phyloP scores from a whole-genome alignment of 2,329 filamentous ascomycete genomes.

The Hypoxylon sp. region DNA sequence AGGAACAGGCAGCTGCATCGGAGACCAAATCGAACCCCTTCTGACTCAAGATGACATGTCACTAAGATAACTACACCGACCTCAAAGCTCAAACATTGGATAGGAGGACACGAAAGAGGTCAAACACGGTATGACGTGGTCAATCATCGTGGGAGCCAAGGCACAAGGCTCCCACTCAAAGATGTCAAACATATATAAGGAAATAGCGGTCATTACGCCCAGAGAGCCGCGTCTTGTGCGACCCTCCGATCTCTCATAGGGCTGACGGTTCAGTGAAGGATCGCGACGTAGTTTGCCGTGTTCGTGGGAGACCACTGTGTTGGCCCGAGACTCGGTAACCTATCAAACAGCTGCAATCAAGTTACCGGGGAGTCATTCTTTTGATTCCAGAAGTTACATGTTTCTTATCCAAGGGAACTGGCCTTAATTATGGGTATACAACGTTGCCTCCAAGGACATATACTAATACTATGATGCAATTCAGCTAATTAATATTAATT shows the following conservation, averaged over 20 bases:
- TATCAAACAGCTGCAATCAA: background rate
- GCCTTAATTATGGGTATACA: background rate
- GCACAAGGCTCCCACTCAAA: background rate
- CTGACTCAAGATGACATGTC: conserved; percentile 7
- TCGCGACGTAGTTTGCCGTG: conserved; percentile 16
- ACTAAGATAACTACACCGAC: background rate
- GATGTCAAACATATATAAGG: conserved; percentile 22
- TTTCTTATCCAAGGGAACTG: background rate
- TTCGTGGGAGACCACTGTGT: background rate
- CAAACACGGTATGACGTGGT: conserved; percentile 44
- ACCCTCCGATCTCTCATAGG: conserved; percentile 9
- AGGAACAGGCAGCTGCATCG: too few relatives aligned
- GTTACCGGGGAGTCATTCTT: background rate
- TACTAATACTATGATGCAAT: background rate
- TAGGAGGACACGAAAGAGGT: background rate
- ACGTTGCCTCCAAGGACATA: background rate
- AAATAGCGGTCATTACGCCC: background rate
- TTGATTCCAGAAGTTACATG: background rate
- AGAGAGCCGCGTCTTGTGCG: background rate
- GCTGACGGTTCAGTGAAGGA: conserved; percentile 25
- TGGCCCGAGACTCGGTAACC: background rate
- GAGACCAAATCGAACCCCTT: conserved; percentile 3
- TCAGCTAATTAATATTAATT: background rate
- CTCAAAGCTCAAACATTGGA: conserved; percentile 13
- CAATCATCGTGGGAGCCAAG: conserved; percentile 1